A percentile compares a stretch with the other conserved stretches of the same genome.
Evolutionary conservation across 768 basidiomycete species (phyloP).

Genomic region (Trametes villosa): DNA sequence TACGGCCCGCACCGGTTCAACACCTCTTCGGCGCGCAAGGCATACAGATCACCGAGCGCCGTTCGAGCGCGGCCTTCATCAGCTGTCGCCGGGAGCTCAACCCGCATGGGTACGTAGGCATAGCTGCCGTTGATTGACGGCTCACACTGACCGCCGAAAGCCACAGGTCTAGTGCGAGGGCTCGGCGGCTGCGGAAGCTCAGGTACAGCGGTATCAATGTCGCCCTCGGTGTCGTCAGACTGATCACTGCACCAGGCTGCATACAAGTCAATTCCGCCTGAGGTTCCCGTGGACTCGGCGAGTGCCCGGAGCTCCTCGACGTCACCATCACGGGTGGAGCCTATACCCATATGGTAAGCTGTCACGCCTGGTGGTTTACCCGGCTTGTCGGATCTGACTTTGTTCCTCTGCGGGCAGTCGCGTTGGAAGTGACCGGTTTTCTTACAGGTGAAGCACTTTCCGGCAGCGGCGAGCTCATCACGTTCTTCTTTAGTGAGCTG

Average conservation of each 20-base stretch:
- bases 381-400: neutral
- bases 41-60: neutral
- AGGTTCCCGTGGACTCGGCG: neutral
- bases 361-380: constrained; percentile 7
- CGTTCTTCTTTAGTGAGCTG: neutral
- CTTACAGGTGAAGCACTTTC: constrained; percentile 5
- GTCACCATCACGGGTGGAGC: neutral
- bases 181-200: too few species aligned
- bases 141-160: neutral
- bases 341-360: neutral
- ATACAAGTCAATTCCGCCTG: neutral
- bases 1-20: neutral
- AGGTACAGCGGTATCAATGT: too few species aligned
- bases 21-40: neutral
- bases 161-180: too few species aligned
- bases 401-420: neutral
- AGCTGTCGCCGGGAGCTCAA: neutral
- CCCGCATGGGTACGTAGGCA: neutral
- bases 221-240: neutral
- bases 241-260: neutral
- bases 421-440: constrained; percentile 8
- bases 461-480: neutral
- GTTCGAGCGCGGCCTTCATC: neutral
- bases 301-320: neutral
- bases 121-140: neutral